Evolutionary conservation across 306 rosid genomes (phyloP).

Genomic region (Carpinus fangiana): DNA sequence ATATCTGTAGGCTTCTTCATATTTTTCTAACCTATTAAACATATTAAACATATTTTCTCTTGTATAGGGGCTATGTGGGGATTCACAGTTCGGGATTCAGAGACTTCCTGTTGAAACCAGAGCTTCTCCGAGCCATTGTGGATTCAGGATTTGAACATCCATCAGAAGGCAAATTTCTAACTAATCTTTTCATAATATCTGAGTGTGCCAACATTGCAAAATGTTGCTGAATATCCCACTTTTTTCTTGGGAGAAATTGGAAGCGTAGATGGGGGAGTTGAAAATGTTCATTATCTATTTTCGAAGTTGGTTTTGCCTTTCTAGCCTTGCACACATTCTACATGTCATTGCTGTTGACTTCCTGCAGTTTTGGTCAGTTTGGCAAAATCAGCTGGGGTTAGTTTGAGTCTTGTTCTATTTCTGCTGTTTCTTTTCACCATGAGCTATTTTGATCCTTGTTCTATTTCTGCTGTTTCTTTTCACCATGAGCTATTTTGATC

Average conservation of each 20-base stretch:
- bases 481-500: not conserved
- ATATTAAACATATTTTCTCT: not conserved
- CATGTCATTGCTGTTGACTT: slow-evolving; percentile 5
- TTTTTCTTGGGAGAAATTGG: not conserved
- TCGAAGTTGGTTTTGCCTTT: not conserved
- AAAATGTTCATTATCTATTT: not conserved
- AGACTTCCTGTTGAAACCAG: slow-evolving; percentile 81
- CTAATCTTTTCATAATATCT: not conserved
- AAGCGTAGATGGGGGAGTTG: not conserved
- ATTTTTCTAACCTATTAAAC: not conserved
- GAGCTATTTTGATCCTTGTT: not conserved
- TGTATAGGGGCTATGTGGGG: slow-evolving; percentile 78
- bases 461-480: not conserved
- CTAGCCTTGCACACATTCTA: not conserved
- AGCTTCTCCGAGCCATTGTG: slow-evolving; percentile 80
- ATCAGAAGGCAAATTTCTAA: slow-evolving; percentile 68
- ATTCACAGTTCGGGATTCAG: slow-evolving; percentile 83
- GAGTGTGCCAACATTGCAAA: not conserved
- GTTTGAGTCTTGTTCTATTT: not conserved
- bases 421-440: not conserved
- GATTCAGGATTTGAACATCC: slow-evolving; percentile 88
- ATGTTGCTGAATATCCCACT: not conserved
- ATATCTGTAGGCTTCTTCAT: not conserved
- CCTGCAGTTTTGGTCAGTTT: not conserved
- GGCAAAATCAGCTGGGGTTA: not conserved